phyloP scores from a whole-genome alignment of 495 filamentous ascomycete genomes.

The Xanthoparmelia taractica region DNA sequence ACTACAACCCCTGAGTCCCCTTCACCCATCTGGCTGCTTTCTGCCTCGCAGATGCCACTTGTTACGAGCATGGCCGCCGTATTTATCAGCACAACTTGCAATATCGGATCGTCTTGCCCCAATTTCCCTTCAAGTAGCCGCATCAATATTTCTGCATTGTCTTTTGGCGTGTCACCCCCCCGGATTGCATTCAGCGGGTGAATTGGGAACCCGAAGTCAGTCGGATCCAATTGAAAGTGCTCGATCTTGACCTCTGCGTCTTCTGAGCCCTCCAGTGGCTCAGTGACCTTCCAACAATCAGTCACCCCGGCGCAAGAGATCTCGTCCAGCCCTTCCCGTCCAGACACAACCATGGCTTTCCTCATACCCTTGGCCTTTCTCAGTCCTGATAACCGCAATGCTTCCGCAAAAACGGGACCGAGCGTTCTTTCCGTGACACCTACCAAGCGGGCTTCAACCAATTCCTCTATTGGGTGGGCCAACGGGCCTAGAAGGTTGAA shows the following conservation, averaged over 20 bases:
- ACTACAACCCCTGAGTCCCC: slow-evolving; percentile 69
- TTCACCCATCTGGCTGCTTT: slow-evolving; percentile 65
- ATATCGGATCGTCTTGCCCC: slow-evolving; percentile 66
- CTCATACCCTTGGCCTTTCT: slow-evolving; percentile 49
- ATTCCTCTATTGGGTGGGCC: slow-evolving; percentile 72
- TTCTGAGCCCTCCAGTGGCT: slow-evolving; percentile 14
- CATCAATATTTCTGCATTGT: slow-evolving; percentile 79
- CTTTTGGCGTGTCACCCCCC: slow-evolving; percentile 72
- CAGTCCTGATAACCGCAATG: slow-evolving; percentile 65
- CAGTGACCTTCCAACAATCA: slow-evolving; percentile 73
- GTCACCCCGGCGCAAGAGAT: slow-evolving; percentile 80
- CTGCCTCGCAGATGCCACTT: slow-evolving; percentile 76
- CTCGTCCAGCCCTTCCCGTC: slow-evolving; percentile 91
- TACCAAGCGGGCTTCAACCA: slow-evolving; percentile 80
- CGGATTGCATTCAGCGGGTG: slow-evolving; percentile 71
- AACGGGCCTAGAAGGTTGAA: slow-evolving; percentile 95
- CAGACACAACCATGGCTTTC: slow-evolving; percentile 78
- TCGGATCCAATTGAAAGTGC: slow-evolving; percentile 65
- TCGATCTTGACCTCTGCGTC: slow-evolving; percentile 50
- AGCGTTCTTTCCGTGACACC: slow-evolving; percentile 83
- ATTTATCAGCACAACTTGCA: slow-evolving; percentile 92
- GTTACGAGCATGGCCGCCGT: slow-evolving; percentile 79
- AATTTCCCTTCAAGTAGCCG: slow-evolving; percentile 66
- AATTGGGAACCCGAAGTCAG: slow-evolving; percentile 72
- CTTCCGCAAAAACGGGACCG: slow-evolving; percentile 79